Percentiles rank a stretch among this genome's conserved stretches.
These are phyloP conservation scores for Neurospora sp. DNA, from an alignment of 2,329 filamentous ascomycete genomes.

Conservation along the genomic window DNA sequence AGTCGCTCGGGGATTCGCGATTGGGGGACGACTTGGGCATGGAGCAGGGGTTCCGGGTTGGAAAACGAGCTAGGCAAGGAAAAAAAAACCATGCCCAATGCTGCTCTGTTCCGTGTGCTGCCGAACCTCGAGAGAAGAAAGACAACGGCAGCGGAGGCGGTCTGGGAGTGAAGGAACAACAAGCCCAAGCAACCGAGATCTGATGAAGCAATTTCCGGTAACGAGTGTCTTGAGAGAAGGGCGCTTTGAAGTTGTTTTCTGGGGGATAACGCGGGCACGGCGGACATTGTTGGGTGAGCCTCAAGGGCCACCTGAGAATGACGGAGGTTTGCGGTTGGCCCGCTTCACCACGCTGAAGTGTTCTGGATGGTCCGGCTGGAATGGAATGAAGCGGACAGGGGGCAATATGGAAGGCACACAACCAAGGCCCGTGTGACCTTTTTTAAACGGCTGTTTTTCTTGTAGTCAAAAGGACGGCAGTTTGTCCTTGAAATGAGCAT, in stretches of 20 bases:
- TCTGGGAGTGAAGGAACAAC: not conserved
- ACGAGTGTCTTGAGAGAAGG: not conserved
- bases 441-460: conserved; percentile 7
- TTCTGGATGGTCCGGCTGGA: conserved; percentile 6
- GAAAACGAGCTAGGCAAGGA: not conserved
- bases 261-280: not conserved
- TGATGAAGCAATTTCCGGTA: not conserved
- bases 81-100: not conserved
- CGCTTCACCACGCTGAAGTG: not conserved
- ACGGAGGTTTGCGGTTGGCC: not conserved
- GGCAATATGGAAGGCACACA: not conserved
- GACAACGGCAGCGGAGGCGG: not conserved
- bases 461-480: conserved; percentile 10
- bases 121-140: not conserved
- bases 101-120: not conserved
- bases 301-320: not conserved
- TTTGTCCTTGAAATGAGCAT: not conserved
- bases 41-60: not conserved
- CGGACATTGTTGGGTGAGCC: not conserved
- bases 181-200: not conserved
- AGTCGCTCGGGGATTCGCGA: not conserved
- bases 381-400: conserved; percentile 10
- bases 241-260: not conserved
- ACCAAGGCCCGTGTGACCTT: conserved; percentile 14
- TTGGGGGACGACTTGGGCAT: not conserved